Base-by-base conservation (phyloP, 2,329 filamentous ascomycete species). In the Coniochaeta sp. region DNA sequence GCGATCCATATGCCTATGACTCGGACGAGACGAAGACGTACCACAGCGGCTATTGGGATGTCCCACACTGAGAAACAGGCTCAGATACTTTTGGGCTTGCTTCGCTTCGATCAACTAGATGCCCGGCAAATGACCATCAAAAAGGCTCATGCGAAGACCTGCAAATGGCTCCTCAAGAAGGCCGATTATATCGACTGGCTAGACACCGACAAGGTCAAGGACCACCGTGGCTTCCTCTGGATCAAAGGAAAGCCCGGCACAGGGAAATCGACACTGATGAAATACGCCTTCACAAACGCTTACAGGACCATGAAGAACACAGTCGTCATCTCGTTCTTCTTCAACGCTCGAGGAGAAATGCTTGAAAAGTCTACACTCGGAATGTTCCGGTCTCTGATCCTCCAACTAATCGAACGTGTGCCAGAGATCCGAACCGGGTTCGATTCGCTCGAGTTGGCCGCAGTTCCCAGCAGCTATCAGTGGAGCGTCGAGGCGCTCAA, bases 311-410 rank as follows among this genome's bases (percentile, higher is more conserved):
- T 9, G 30, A 32, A 32, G 17, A 32, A 40, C 19, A 24, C 58
- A 44, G 28, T 32, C 16, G 58, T 67, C 4, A 62, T 70, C 8
- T 69, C 67, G 0, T 81, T 80, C 65, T 82, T 81, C 70, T 82
- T 82, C 71, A 77, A 80, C 58, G 77, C 78, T 0, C 67, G 77
- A 55, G 78, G 78, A 0, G 65, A 68, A 0, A 58, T 68, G 9
- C 66, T 78, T 19, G 78, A 82, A 61, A 80, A 73, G 62, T 73
- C 77, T 0, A 72, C 71, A 0, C 24, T 63, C 0, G 80, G 81
- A 3, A 72, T 83, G 61, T 81, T 81, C 62, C 74, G 79, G 12
- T 77, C 79, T 2, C 65, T 83, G 12, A 62, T 83, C 1, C 64
- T 69, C 12, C 79, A 83, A 61, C 64, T 83, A 1, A 65, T 82